Conservation (phyloP, 257 asterid genomes). For the Echites panduratus region DNA sequence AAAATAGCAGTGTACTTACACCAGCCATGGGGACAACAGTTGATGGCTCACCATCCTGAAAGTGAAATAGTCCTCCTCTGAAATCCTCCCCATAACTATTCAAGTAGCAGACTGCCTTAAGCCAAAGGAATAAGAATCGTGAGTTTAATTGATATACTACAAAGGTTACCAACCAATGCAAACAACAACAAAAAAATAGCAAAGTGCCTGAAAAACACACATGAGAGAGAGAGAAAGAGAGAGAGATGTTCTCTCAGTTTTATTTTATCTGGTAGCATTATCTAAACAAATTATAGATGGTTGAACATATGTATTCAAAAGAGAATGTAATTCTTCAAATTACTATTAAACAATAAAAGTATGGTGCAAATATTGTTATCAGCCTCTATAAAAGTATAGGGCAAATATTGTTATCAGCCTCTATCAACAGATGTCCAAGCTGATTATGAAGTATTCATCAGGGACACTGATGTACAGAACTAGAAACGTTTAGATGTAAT, state of each 20-base stretch:
- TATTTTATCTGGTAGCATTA: not conserved
- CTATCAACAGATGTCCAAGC: not conserved
- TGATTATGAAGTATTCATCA: not conserved
- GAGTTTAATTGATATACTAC: slow-evolving; percentile 9
- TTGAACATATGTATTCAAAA: too few species aligned
- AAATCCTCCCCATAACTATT: slow-evolving; percentile 58
- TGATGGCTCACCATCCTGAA: slow-evolving; percentile 84
- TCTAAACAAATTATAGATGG: not conserved
- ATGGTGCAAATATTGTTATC: not conserved
- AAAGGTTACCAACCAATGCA: slow-evolving; percentile 6
- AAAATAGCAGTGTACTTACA: slow-evolving; percentile 35
- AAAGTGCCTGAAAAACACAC: not conserved
- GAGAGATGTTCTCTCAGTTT: not conserved
- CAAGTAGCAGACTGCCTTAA: slow-evolving; percentile 86
- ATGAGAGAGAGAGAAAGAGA: not conserved
- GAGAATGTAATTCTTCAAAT: not conserved
- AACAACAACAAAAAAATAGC: not conserved
- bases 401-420: not conserved
- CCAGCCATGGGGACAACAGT: slow-evolving; percentile 72
- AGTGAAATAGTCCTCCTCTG: slow-evolving; percentile 81
- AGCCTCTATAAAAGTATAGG: not conserved
- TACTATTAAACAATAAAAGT: not conserved
- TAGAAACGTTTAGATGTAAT: not conserved
- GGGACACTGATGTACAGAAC: not conserved
- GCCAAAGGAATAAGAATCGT: slow-evolving; percentile 22